phyloP scores from a whole-genome alignment of 1,139 yeast genomes.

The Geotrichum fermentans region DNA sequence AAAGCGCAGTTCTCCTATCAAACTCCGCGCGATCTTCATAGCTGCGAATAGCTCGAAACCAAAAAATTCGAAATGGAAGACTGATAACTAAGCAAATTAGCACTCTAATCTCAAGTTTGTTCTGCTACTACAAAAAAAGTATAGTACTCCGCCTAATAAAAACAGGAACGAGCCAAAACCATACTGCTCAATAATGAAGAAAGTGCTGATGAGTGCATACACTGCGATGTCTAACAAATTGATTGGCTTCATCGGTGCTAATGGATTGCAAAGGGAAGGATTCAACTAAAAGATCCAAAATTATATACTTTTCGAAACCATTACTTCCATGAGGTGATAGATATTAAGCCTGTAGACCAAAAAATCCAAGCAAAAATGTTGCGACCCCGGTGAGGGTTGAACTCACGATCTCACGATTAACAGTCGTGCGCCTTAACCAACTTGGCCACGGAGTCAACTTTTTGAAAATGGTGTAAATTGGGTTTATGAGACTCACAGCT shows the following conservation, averaged over 20 bases:
- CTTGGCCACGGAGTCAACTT: too few relatives aligned
- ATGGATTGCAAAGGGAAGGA: not conserved
- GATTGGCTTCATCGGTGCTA: conserved; percentile 18
- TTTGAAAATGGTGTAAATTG: too few relatives aligned
- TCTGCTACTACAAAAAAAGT: conserved; percentile 13
- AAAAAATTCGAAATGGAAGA: conserved; percentile 26
- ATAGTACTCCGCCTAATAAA: conserved; percentile 7
- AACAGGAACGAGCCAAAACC: conserved; percentile 16
- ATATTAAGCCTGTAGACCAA: too few relatives aligned
- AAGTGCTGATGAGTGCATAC: conserved; percentile 11
- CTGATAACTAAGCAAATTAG: conserved; percentile 15
- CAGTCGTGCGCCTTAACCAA: too few relatives aligned
- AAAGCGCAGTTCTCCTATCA: conserved; percentile 28
- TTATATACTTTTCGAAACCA: too few relatives aligned
- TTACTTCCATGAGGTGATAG: too few relatives aligned
- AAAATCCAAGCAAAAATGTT: too few relatives aligned
- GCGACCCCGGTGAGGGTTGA: too few relatives aligned
- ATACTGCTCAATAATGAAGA: conserved; percentile 11
- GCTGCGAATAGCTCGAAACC: conserved; percentile 24
- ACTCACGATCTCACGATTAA: too few relatives aligned
- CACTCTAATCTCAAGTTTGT: not conserved
- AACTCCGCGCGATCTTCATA: conserved; percentile 30
- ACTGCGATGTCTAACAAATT: conserved; percentile 14
- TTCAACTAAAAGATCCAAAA: not conserved
- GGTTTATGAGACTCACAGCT: too few relatives aligned